Percentiles rank a stretch among this genome's conserved stretches.
Conservation (phyloP, 1,139 yeast genomes). For the Suhomyces panamericanus region DNA sequence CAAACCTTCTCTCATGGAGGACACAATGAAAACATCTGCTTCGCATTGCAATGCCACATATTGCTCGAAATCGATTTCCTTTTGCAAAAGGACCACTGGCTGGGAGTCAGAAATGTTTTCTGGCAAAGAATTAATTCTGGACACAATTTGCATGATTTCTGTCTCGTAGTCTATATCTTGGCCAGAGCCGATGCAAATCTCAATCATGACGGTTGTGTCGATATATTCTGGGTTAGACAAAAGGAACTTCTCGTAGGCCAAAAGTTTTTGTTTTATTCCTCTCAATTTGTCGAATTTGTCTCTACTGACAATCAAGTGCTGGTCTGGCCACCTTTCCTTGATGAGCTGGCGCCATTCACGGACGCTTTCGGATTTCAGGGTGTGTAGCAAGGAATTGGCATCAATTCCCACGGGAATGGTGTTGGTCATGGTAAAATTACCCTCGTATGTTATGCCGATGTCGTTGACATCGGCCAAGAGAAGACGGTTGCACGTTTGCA, state of each 20-base stretch:
- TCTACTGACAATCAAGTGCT: slow-evolving; percentile 75
- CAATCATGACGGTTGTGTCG: slow-evolving; percentile 71
- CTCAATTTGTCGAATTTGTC: slow-evolving; percentile 87
- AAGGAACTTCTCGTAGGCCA: slow-evolving; percentile 83
- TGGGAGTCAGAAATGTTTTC: slow-evolving; percentile 73
- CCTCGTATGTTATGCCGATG: slow-evolving; percentile 70
- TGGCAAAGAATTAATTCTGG: slow-evolving; percentile 77
- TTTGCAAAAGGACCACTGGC: slow-evolving; percentile 85
- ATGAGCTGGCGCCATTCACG: slow-evolving; percentile 68
- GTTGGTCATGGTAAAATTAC: slow-evolving; percentile 64
- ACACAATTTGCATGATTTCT: slow-evolving; percentile 75
- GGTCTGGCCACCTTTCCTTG: slow-evolving; percentile 73
- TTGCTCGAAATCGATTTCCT: slow-evolving; percentile 86
- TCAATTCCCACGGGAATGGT: slow-evolving; percentile 88
- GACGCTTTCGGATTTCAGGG: slow-evolving; percentile 54
- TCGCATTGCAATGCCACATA: slow-evolving; percentile 83
- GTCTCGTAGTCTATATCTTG: slow-evolving; percentile 61
- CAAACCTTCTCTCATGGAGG: slow-evolving; percentile 95
- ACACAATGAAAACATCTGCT: slow-evolving; percentile 84
- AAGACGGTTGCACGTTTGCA: slow-evolving; percentile 85
- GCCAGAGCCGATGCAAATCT: slow-evolving; percentile 68
- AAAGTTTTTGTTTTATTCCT: slow-evolving; percentile 83
- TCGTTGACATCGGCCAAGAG: slow-evolving; percentile 79
- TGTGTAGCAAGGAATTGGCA: slow-evolving; percentile 54
- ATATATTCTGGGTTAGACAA: slow-evolving; percentile 68